Evolutionary conservation across 2,329 filamentous ascomycete genomes (phyloP).

Genomic region (Fusarium solani-melongenae): DNA sequence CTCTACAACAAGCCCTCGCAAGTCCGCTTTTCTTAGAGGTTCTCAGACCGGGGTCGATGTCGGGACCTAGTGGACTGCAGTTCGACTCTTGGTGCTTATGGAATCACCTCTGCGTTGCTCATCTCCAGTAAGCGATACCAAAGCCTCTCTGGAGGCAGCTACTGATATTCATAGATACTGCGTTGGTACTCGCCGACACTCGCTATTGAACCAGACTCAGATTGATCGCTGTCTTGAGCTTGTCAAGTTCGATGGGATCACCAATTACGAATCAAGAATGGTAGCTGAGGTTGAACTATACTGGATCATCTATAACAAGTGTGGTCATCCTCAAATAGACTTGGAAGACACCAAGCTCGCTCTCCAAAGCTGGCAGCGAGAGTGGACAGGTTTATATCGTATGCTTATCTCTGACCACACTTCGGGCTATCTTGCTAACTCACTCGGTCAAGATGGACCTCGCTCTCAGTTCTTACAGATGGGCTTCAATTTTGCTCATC

Average conservation of each 20-base stretch:
- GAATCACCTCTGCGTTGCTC: conserved; percentile 44
- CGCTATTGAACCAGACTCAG: conserved; percentile 32
- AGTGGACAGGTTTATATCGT: conserved; percentile 40
- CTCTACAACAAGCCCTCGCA: conserved; percentile 38
- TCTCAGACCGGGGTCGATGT: background rate
- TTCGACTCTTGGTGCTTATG: conserved; percentile 40
- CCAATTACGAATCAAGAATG: conserved; percentile 44
- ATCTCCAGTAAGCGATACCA: conserved; percentile 38
- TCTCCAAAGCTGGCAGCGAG: conserved; percentile 36
- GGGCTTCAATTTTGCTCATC: conserved; percentile 44
- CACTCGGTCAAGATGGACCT: conserved; percentile 30
- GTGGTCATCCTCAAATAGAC: conserved; percentile 11
- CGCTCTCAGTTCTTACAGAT: conserved; percentile 46
- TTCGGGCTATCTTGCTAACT: background rate
- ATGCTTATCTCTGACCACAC: background rate
- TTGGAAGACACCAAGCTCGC: conserved; percentile 13
- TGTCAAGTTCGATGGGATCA: conserved; percentile 7
- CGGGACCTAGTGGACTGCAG: background rate
- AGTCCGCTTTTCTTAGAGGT: conserved; percentile 34
- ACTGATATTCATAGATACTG: conserved; percentile 33
- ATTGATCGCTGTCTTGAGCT: conserved; percentile 35
- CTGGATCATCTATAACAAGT: conserved; percentile 43
- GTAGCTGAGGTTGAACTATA: conserved; percentile 43
- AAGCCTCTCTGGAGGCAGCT: background rate
- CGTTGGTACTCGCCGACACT: conserved; percentile 39